Evolutionary conservation across 371 early-diverging fungal species (phyloP).

Genomic region (Parasitella parasitica): DNA sequence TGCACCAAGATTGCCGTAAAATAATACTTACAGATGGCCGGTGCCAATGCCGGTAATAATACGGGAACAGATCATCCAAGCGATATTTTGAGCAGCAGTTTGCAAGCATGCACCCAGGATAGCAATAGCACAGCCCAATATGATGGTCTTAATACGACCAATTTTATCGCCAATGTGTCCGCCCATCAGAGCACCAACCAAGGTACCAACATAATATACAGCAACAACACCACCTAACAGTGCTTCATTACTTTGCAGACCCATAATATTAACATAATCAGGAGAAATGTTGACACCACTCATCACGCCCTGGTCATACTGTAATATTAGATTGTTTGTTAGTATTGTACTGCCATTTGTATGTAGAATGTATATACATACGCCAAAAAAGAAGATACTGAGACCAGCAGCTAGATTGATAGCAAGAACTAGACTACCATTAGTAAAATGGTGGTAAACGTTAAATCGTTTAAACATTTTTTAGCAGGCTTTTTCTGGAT

Average conservation of each 20-base stretch:
- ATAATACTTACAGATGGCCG: conserved; percentile 38
- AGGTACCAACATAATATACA: conserved; percentile 40
- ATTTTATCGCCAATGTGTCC: conserved; percentile 43
- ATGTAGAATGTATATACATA: conserved; percentile 16
- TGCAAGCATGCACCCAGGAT: conserved; percentile 44
- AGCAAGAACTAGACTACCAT: conserved; percentile 24
- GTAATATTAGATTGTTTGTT: neutral
- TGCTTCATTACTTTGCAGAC: conserved; percentile 33
- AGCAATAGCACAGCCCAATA: conserved; percentile 35
- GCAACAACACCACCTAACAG: conserved; percentile 44
- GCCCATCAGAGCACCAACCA: conserved; percentile 45
- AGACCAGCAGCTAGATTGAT: conserved; percentile 46
- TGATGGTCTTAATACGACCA: conserved; percentile 41
- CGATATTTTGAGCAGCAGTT: conserved; percentile 36
- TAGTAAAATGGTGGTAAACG: conserved; percentile 13
- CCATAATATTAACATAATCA: conserved; percentile 43
- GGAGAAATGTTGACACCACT: conserved; percentile 43
- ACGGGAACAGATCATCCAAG: conserved; percentile 48
- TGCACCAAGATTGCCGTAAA: neutral
- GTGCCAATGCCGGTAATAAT: conserved; percentile 48
- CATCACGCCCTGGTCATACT: conserved; percentile 55
- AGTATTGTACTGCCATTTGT: neutral
- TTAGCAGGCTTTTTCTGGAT: too few species aligned
- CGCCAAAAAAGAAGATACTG: conserved; percentile 50
- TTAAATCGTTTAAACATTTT: neutral